A percentile compares a stretch with the other conserved stretches of the same genome.
Evolutionary conservation across 345 rosid species (phyloP).

Genomic region (Odontarrhena argentea): DNA sequence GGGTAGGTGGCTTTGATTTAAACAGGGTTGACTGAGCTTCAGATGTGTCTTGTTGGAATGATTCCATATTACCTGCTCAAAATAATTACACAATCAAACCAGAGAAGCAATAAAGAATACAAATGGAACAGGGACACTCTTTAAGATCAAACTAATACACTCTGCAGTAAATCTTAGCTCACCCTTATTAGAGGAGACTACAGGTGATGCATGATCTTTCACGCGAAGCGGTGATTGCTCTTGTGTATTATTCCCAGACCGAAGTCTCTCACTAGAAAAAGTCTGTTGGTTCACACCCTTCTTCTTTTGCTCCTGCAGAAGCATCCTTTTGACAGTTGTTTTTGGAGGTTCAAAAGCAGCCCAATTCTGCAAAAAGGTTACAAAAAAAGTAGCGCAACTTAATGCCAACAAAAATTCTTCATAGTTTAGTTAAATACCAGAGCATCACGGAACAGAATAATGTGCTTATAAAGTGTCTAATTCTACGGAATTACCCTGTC

Average conservation of each 20-base stretch:
- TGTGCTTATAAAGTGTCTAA: conserved; percentile 1
- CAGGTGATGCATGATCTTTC: conserved; percentile 48
- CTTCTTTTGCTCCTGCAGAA: conserved; percentile 62
- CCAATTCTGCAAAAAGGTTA: conserved; percentile 67
- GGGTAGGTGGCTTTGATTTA: conserved; percentile 41
- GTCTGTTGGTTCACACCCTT: conserved; percentile 46
- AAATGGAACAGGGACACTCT: conserved; percentile 18
- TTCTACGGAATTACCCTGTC: conserved; percentile 57
- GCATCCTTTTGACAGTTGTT: conserved; percentile 88
- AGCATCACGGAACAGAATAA: conserved; percentile 9
- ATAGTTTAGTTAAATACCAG: conserved; percentile 17
- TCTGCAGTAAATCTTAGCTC: conserved; percentile 36
- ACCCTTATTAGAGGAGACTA: conserved; percentile 60
- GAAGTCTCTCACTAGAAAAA: conserved; percentile 45
- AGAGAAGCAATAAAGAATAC: background rate
- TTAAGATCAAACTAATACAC: conserved; percentile 24
- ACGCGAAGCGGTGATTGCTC: conserved; percentile 45
- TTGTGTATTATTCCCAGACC: conserved; percentile 34
- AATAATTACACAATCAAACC: conserved; percentile 28
- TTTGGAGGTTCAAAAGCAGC: conserved; percentile 86
- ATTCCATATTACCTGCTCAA: conserved; percentile 48
- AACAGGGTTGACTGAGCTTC: conserved; percentile 47
- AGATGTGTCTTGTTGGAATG: conserved; percentile 43
- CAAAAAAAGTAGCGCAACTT: conserved; percentile 1
- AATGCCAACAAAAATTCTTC: background rate